A percentile compares a stretch with the other conserved stretches of the same genome.
Conservation (phyloP, 805 yeast species). For the Ascoidea rubescens region DNA sequence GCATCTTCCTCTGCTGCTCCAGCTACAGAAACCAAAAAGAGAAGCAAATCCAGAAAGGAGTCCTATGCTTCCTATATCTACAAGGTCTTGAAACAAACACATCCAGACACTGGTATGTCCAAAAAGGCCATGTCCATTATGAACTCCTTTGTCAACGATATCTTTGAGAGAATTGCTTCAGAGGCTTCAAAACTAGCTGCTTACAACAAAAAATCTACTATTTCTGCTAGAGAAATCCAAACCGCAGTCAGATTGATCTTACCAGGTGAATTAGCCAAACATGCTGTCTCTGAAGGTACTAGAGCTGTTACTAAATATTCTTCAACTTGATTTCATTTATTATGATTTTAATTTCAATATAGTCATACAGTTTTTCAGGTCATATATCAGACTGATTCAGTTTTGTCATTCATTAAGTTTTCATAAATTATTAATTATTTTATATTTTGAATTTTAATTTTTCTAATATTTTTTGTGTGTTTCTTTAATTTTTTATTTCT, state of each 20-base stretch:
- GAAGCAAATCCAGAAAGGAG: conserved; percentile 93
- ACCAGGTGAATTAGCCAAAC: conserved; percentile 98
- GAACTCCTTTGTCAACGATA: conserved; percentile 97
- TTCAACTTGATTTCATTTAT: conserved; percentile 21
- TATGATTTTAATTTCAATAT: no score
- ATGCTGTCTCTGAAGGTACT: conserved; percentile 97
- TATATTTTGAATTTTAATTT: no score
- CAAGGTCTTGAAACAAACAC: conserved; percentile 97
- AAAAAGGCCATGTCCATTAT: conserved; percentile 97
- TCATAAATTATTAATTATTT: no score
- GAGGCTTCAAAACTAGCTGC: conserved; percentile 98
- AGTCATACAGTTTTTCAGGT: no score
- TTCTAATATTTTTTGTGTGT: no score
- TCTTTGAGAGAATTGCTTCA: conserved; percentile 94
- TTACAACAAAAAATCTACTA: conserved; percentile 95
- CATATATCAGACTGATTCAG: no score
- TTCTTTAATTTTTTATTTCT: no score
- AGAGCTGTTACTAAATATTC: conserved; percentile 96
- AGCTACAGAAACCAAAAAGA: conserved; percentile 42
- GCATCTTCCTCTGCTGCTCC: conserved; percentile 42
- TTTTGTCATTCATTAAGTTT: no score
- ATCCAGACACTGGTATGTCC: conserved; percentile 99
- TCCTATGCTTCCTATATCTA: conserved; percentile 95
- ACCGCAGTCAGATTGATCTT: conserved; percentile 96
- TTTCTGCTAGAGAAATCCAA: conserved; percentile 96